A percentile compares a stretch with the other conserved stretches of the same genome.
These are phyloP conservation scores for Leishmania turanica DNA, from an alignment of 208 protist species.

Conservation along the genomic window DNA sequence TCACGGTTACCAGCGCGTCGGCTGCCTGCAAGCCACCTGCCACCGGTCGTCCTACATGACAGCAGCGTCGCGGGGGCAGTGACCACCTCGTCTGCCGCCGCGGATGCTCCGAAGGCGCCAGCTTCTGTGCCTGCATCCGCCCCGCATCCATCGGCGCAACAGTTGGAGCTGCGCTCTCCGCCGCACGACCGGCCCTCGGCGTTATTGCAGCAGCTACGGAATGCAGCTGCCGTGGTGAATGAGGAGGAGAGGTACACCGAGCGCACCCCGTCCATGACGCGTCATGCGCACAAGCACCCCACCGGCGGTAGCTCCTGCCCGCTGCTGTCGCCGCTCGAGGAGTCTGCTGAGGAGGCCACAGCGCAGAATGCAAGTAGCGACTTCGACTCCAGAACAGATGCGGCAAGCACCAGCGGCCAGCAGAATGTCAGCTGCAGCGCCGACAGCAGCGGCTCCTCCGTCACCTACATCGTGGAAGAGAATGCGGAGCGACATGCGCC, in stretches of 20 bases:
- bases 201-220: background rate
- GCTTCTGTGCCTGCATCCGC: background rate
- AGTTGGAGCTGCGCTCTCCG: background rate
- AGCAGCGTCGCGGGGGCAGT: background rate
- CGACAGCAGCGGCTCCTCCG: slow-evolving; percentile 1
- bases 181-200: background rate
- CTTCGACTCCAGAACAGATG: background rate
- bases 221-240: background rate
- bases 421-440: background rate
- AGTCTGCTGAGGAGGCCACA: background rate
- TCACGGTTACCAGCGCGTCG: slow-evolving; percentile 4
- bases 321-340: slow-evolving; percentile 1
- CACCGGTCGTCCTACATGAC: background rate
- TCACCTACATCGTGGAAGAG: background rate
- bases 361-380: background rate
- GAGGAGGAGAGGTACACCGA: background rate
- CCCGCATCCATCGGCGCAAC: background rate
- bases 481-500: background rate
- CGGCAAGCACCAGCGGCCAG: background rate
- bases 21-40: background rate
- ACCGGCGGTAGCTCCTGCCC: background rate
- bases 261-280: background rate
- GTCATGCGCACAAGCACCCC: background rate
- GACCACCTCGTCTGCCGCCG: background rate
- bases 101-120: background rate